A percentile compares a stretch with the other conserved stretches of the same genome.
These are phyloP conservation scores for Arabidopsis hybrid DNA, from an alignment of 441 rosid species.

Conservation along the genomic window DNA sequence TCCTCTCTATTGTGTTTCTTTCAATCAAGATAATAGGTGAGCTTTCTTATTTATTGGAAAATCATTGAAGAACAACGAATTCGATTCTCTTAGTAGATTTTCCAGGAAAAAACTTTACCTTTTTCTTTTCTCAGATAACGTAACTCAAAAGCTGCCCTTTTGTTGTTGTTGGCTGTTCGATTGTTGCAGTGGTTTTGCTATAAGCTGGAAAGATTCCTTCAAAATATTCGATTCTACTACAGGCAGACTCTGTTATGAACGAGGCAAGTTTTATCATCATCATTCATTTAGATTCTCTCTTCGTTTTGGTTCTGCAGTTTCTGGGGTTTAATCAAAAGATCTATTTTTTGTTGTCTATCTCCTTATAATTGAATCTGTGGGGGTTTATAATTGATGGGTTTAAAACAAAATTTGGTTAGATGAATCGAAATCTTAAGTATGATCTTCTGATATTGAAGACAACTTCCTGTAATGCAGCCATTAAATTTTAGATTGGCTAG, in stretches of 20 bases:
- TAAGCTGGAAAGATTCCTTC: slow-evolving; percentile 75
- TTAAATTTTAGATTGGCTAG: not conserved
- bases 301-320: slow-evolving; percentile 1
- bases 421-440: not conserved
- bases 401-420: not conserved
- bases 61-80: not conserved
- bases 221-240: slow-evolving; percentile 78
- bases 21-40: slow-evolving; percentile 85
- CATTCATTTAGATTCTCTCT: slow-evolving; percentile 8
- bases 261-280: slow-evolving; percentile 52
- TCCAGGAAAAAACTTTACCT: not conserved
- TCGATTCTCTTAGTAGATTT: slow-evolving; percentile 11
- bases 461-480: slow-evolving; percentile 24
- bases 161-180: not conserved
- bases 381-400: slow-evolving; percentile 7
- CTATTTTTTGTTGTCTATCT: not conserved
- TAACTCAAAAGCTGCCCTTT: slow-evolving; percentile 30
- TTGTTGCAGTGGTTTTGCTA: slow-evolving; percentile 67
- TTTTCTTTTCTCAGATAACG: slow-evolving; percentile 9
- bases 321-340: not conserved
- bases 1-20: slow-evolving; percentile 73
- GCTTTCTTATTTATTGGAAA: not conserved
- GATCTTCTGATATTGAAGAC: slow-evolving; percentile 15
- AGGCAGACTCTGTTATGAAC: slow-evolving; percentile 85
- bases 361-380: not conserved